Conservation (phyloP, 495 filamentous ascomycete species). For the Tuber indicum region DNA sequence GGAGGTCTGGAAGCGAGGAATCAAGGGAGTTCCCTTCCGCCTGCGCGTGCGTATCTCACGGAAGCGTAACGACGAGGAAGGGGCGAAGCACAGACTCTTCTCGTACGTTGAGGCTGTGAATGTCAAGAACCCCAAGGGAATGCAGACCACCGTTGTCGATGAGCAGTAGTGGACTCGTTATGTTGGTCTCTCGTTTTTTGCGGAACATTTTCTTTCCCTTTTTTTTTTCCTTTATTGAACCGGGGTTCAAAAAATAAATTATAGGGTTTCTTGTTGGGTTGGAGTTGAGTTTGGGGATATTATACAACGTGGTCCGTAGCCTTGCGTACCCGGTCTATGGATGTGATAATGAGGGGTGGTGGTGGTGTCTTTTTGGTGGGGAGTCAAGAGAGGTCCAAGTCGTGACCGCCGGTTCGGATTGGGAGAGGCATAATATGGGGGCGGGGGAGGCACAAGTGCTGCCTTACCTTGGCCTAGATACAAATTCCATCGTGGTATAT, state of each 20-base stretch:
- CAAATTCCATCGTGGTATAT: background rate
- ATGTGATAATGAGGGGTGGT: background rate
- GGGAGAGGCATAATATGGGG: background rate
- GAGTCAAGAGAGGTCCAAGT: background rate
- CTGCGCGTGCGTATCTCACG: slow-evolving; percentile 95
- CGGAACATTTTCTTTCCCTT: slow-evolving; percentile 9
- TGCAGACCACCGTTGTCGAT: slow-evolving; percentile 72
- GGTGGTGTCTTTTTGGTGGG: background rate
- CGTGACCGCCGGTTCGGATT: background rate
- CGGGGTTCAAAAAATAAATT: slow-evolving; percentile 40
- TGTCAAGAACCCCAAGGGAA: slow-evolving; percentile 96
- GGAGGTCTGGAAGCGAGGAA: slow-evolving; percentile 99
- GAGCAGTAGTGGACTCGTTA: background rate
- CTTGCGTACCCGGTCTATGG: background rate
- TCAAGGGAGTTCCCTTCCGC: slow-evolving; percentile 96
- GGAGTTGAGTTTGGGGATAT: background rate
- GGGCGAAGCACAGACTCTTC: slow-evolving; percentile 96
- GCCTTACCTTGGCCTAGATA: background rate
- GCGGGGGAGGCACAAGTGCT: slow-evolving; percentile 7
- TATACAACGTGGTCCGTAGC: background rate
- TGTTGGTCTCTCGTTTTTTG: slow-evolving; percentile 11
- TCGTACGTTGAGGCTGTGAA: slow-evolving; percentile 98
- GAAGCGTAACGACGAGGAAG: slow-evolving; percentile 99
- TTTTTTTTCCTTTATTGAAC: slow-evolving; percentile 34
- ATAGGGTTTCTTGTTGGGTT: background rate